Evolutionary conservation across 2,329 filamentous ascomycete genomes (phyloP).

Genomic region (Coniochaeta pulveracea): DNA sequence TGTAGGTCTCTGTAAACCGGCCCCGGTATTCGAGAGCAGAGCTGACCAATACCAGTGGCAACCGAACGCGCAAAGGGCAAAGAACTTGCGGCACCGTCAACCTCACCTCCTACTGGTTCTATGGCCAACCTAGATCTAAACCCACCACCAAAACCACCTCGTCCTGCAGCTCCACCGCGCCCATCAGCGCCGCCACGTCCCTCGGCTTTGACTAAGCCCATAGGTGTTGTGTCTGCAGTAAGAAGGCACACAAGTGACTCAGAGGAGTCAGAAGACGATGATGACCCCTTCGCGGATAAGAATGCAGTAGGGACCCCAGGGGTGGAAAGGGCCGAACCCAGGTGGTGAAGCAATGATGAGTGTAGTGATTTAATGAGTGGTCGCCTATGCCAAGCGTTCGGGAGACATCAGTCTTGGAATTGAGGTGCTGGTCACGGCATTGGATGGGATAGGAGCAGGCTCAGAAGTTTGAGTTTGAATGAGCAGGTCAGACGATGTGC

Average conservation of each 20-base stretch:
- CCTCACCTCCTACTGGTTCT: slow-evolving; percentile 18
- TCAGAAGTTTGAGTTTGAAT: too few relatives aligned
- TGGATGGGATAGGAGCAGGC: too few relatives aligned
- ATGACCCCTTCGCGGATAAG: slow-evolving; percentile 77
- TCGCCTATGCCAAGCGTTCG: too few relatives aligned
- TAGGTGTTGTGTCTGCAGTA: slow-evolving; percentile 22
- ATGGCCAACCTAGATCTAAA: slow-evolving; percentile 32
- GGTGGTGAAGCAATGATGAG: slow-evolving; percentile 20
- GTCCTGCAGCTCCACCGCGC: slow-evolving; percentile 34
- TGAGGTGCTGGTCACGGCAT: too few relatives aligned
- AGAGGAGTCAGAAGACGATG: slow-evolving; percentile 62
- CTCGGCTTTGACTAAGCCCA: slow-evolving; percentile 31
- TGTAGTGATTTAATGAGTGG: too few relatives aligned
- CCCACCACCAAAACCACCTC: slow-evolving; percentile 23
- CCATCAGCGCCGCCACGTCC: slow-evolving; percentile 36
- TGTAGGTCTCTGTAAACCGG: slow-evolving; percentile 29
- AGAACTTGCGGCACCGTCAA: slow-evolving; percentile 30
- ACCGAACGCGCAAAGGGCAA: slow-evolving; percentile 40
- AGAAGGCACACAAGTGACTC: slow-evolving; percentile 38
- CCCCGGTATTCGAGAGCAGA: neutral
- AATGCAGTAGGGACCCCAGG: slow-evolving; percentile 47
- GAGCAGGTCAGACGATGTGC: too few relatives aligned
- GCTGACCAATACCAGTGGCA: slow-evolving; percentile 31
- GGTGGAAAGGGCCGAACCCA: slow-evolving; percentile 25
- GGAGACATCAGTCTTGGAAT: too few relatives aligned